phyloP scores from a whole-genome alignment of 768 basidiomycete genomes.

The Hericium rajendrae region DNA sequence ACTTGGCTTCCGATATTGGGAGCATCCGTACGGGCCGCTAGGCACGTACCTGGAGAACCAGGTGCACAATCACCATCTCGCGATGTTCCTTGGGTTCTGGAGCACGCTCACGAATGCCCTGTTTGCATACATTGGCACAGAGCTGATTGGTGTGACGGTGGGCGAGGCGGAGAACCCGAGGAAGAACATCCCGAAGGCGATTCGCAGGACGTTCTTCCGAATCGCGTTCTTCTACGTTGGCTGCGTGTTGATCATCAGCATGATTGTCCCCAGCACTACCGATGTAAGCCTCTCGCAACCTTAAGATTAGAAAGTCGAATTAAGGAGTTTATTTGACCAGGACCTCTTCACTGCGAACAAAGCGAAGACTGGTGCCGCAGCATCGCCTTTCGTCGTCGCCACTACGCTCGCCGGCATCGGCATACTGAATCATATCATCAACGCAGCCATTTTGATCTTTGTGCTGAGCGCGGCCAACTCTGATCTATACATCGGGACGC shows the following conservation, averaged over 20 bases:
- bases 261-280: conserved; percentile 57
- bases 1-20: conserved; percentile 28
- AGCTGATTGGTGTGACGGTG: conserved; percentile 62
- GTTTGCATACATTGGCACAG: conserved; percentile 65
- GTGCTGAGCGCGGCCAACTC: conserved; percentile 55
- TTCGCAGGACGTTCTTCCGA: conserved; percentile 52
- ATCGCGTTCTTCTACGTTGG: conserved; percentile 58
- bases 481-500: conserved; percentile 46
- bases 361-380: conserved; percentile 38
- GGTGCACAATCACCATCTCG: conserved; percentile 38
- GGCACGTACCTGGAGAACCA: conserved; percentile 38
- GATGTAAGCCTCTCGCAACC: conserved; percentile 21
- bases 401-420: conserved; percentile 43
- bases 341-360: conserved; percentile 31
- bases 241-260: conserved; percentile 61
- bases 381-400: conserved; percentile 56
- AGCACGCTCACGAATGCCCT: conserved; percentile 58
- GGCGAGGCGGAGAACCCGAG: conserved; percentile 60
- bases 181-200: conserved; percentile 65
- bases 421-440: conserved; percentile 54
- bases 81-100: conserved; percentile 66
- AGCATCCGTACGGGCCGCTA: conserved; percentile 49
- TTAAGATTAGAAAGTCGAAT: neutral
- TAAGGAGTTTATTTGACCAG: conserved; percentile 4
- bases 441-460: conserved; percentile 52